Evolutionary conservation across 163 green algal genomes (phyloP), one percentile per base, ranked within the genome.

Genomic region (Chlamydomonas reinhardtii): DNA sequence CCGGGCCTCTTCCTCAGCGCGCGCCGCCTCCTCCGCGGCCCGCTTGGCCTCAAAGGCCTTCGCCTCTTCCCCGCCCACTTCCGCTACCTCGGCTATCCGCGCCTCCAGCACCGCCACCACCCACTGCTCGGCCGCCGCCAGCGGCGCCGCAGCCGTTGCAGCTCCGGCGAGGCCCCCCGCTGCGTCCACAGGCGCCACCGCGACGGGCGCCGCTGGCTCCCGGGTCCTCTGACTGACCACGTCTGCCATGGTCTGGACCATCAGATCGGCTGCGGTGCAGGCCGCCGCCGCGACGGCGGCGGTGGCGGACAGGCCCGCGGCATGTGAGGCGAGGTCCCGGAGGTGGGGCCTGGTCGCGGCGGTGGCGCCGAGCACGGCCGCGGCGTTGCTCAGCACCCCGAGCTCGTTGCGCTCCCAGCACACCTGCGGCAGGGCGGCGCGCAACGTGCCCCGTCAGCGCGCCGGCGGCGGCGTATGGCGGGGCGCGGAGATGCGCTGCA

Each of bases 321-420:
- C 52, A 0, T 78, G 52, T 5, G 1, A 14, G 22, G 79, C 79
- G 2, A 85, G 79, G 32, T 85, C 79, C 27, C 79, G 68, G 27
- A 85, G 32, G 69, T 77, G 78, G 54, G 52, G 69, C 79, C 43
- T 77, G 64, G 68, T 59, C 17, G 77, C 69, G 15, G 25, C 32
- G 17, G 25, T 11, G 34, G 68, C 79, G 79, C 77, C 64, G 68
- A 85, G 54, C 4, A 78, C 68, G 52, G 52, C 6, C 4, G 68
- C 69, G 69, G 79, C 79, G 27, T 54, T 32, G 22, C 39, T 31
- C 4, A 85, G 34, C 11, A 54, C 71, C 24, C 68, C 32, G 1
- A 70, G 24, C 52, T 85, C 79, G 19, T 29, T 31, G 6, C 79
- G 52, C 34, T 85, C 77, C 77, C 77, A 84, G 25, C 31, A 37